Evolutionary conservation across 768 basidiomycete species (phyloP), one percentile per base, ranked within the genome.

Genomic region (Auriscalpium vulgare): DNA sequence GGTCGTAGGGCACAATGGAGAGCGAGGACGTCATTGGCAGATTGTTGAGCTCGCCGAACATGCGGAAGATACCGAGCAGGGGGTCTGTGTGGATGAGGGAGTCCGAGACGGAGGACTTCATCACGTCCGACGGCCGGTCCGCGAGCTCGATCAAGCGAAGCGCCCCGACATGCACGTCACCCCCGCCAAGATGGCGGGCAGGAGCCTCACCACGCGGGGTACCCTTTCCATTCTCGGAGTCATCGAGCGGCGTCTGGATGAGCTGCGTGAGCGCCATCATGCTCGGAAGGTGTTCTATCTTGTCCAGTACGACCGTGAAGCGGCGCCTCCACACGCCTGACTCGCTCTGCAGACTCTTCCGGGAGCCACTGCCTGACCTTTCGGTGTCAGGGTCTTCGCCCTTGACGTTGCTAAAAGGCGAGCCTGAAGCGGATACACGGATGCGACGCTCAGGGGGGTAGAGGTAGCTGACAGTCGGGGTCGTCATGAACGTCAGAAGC

Each of bases 211-310:
- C 29, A 29, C 29, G 29, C 29, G 7, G 29, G 47, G 50, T 19
- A 17, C 17, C 2, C 14, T 50, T 29, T n/a, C 55, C 16, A 8
- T 36, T 23, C 21, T 61, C 54, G 50, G 56, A 54, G 14, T 50
- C 51, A 5, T 53, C 43, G 0, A 55, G 37, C 8, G 66, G 67
- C 1, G 76, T 70, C 23, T 85, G 84, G 44, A 97, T 74, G 54
- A 97, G 82, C 65, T 95, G 88, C 0, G 89, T 83, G 54, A 99
- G 73, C 0, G 90, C 82, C 92, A 99, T 95, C 70, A 91, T 84
- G 9, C 88, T 82, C 0, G 94, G 87, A 1, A 98, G 68, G 66
- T 94, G 90, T 63, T 97, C 95, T 49, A 95, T 74, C 67, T 85
- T 91, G 68, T 95, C 93, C 16, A 98, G 78, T 16, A 98, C 84